Percentiles rank a stretch among this genome's conserved stretches.
Conservation (phyloP, 2,329 filamentous ascomycete species). For the Pseudopithomyces maydicus region DNA sequence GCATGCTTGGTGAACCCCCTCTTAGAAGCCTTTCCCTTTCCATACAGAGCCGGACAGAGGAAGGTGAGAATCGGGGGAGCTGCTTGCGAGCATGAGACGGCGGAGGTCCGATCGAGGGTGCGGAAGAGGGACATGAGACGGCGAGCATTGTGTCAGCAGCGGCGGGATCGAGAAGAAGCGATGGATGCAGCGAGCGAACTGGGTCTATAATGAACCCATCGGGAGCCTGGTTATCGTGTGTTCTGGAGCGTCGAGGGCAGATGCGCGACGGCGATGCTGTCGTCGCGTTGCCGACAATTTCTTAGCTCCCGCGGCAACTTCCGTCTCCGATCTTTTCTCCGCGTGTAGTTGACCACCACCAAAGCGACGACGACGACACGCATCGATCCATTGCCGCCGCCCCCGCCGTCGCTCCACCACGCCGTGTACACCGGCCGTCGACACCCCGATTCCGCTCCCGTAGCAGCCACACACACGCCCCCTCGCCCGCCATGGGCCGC, state of each 20-base stretch:
- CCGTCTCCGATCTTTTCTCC: conserved; percentile 43
- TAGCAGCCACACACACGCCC: conserved; percentile 1
- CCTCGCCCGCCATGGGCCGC: conserved; percentile 52
- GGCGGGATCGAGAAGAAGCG: conserved; percentile 19
- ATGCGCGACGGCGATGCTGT: not conserved
- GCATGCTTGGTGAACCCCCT: conserved; percentile 27
- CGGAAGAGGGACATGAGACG: conserved; percentile 68
- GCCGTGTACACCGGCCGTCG: not conserved
- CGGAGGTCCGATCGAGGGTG: conserved; percentile 58
- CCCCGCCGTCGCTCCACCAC: not conserved
- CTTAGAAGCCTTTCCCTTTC: not conserved
- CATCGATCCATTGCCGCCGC: not conserved
- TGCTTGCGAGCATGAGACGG: conserved; percentile 52
- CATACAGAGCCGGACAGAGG: conserved; percentile 32
- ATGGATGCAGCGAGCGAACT: conserved; percentile 12
- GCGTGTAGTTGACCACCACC: conserved; percentile 37
- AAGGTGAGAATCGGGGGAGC: conserved; percentile 37
- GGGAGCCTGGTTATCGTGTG: conserved; percentile 7
- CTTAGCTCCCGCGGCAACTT: conserved; percentile 18
- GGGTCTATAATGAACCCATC: conserved; percentile 24
- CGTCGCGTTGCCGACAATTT: conserved; percentile 19
- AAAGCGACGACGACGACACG: not conserved
- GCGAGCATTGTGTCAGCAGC: conserved; percentile 61
- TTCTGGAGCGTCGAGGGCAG: conserved; percentile 6
- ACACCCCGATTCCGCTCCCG: not conserved